These are phyloP conservation scores for Forsythia viridissima DNA, from an alignment of 257 asterid species.

Conservation along the genomic window DNA sequence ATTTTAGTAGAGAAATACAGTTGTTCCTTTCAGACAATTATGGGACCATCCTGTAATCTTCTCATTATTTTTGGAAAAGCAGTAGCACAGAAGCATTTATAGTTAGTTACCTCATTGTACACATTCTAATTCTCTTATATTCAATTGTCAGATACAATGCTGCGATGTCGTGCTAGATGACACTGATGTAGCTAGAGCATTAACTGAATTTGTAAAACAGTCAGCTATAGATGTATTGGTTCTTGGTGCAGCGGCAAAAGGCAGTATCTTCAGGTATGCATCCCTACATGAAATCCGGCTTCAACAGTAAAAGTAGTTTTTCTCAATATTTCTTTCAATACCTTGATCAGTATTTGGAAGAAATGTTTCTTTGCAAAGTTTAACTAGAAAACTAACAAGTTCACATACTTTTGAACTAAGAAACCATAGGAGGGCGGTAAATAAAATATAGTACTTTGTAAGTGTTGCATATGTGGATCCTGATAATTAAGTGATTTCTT, in stretches of 20 bases:
- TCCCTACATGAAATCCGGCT: not conserved
- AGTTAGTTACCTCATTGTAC: not conserved
- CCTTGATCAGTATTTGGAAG: not conserved
- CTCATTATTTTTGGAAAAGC: not conserved
- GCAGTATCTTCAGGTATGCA: conserved; percentile 70
- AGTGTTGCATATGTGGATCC: not conserved
- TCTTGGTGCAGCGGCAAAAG: conserved; percentile 78
- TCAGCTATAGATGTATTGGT: conserved; percentile 68
- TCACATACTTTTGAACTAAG: not conserved
- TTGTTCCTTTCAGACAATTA: not conserved
- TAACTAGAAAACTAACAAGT: not conserved
- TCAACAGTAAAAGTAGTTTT: not conserved
- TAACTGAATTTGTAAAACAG: conserved; percentile 64
- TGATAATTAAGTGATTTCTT: not conserved
- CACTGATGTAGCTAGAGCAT: conserved; percentile 61
- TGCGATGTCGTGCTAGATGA: conserved; percentile 78
- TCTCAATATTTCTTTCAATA: not conserved
- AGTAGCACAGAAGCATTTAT: not conserved
- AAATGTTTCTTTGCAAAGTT: not conserved
- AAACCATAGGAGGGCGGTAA: too few relatives aligned
- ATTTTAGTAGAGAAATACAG: not conserved
- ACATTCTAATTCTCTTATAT: conserved; percentile 2
- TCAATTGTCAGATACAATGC: conserved; percentile 56
- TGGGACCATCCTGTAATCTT: not conserved
- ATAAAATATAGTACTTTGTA: too few relatives aligned